Conservation (phyloP, 2,329 filamentous ascomycete genomes). For the Fusarium sp. region DNA sequence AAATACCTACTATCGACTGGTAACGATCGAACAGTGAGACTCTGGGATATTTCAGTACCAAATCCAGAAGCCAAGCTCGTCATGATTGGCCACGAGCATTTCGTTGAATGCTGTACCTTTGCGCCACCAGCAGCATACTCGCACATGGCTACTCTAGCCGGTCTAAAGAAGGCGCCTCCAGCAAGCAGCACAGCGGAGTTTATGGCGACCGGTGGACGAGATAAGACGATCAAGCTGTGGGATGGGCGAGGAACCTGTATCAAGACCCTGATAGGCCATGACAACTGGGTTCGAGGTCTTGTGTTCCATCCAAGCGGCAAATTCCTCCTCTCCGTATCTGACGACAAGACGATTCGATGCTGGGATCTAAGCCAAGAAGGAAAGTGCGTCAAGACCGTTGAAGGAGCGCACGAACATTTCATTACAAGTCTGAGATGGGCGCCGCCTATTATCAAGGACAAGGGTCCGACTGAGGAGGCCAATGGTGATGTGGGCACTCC, state of each 20-base stretch:
- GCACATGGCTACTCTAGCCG: conserved; percentile 79
- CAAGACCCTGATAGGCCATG: conserved; percentile 85
- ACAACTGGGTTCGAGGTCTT: conserved; percentile 90
- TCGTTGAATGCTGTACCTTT: conserved; percentile 85
- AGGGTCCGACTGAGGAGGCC: conserved; percentile 13
- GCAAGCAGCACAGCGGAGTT: conserved; percentile 82
- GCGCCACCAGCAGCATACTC: conserved; percentile 81
- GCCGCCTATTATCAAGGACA: conserved; percentile 54
- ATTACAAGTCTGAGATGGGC: conserved; percentile 90
- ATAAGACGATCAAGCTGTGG: conserved; percentile 92
- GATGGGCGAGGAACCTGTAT: conserved; percentile 84
- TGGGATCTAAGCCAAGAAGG: conserved; percentile 94
- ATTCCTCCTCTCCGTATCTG: conserved; percentile 83
- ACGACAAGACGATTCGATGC: conserved; percentile 91
- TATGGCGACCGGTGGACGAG: conserved; percentile 85
- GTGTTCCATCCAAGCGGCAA: conserved; percentile 93
- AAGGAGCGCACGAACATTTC: conserved; percentile 83
- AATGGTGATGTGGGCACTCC: conserved; percentile 36
- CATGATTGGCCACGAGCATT: conserved; percentile 86
- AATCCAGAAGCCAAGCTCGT: conserved; percentile 77
- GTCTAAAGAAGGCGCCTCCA: conserved; percentile 82
- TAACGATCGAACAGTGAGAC: conserved; percentile 79
- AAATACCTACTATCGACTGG: conserved; percentile 83
- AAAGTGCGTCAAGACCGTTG: conserved; percentile 84
- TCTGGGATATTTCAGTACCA: conserved; percentile 80